Evolutionary conservation across 768 basidiomycete genomes (phyloP).

Genomic region (Panaeolus papilionaceus): DNA sequence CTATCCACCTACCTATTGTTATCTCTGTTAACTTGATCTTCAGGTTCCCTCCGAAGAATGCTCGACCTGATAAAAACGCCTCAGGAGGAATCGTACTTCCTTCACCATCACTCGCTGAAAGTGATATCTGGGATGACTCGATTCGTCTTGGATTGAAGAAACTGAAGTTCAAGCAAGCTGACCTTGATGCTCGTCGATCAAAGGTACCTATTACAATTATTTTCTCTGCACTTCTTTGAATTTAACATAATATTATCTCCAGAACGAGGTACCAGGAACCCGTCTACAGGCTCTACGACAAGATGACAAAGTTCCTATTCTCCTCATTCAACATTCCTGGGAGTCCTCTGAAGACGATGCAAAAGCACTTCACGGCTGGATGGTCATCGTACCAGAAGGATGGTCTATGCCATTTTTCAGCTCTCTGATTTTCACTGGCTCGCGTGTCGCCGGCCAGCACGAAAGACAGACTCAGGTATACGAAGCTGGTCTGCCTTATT

Average conservation of each 20-base stretch:
- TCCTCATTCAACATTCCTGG: conserved; percentile 83
- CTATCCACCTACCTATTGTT: neutral
- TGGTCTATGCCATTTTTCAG: conserved; percentile 92
- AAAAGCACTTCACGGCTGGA: conserved; percentile 82
- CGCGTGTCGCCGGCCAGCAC: conserved; percentile 84
- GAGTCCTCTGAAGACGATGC: conserved; percentile 40
- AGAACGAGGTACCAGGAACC: conserved; percentile 84
- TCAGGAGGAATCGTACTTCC: conserved; percentile 54
- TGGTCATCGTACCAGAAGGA: conserved; percentile 82
- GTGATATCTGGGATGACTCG: conserved; percentile 76
- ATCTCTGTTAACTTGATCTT: conserved; percentile 14
- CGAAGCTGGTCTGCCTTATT: conserved; percentile 77
- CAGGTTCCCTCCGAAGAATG: conserved; percentile 88
- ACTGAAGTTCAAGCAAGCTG: conserved; percentile 80
- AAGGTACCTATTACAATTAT: conserved; percentile 49
- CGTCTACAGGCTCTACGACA: conserved; percentile 66
- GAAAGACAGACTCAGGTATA: conserved; percentile 83
- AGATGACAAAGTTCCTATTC: conserved; percentile 84
- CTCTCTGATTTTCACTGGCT: conserved; percentile 83
- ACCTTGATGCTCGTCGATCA: conserved; percentile 83
- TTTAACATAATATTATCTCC: conserved; percentile 12
- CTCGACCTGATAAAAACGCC: conserved; percentile 45
- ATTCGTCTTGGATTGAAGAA: conserved; percentile 56
- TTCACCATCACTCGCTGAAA: conserved; percentile 61
- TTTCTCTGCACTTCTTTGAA: no score